Conservation (phyloP, 2,329 filamentous ascomycete genomes). For the Aspergillus texensis region DNA sequence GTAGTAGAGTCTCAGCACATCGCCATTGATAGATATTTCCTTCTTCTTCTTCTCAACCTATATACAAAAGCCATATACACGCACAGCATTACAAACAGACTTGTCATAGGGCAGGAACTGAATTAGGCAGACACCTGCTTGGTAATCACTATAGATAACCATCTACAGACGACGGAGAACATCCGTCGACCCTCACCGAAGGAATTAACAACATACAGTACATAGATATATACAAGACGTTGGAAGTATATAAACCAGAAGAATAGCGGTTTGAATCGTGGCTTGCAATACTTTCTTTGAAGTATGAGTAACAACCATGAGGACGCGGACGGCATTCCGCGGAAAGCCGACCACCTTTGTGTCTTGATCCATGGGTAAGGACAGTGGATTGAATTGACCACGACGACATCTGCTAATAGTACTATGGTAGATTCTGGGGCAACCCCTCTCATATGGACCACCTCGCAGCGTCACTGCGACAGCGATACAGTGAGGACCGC, state of each 20-base stretch:
- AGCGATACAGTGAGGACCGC: conserved; percentile 52
- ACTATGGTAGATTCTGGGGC: conserved; percentile 57
- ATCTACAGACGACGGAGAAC: background rate
- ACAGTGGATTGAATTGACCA: background rate
- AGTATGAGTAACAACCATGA: conserved; percentile 12
- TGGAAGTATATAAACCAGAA: background rate
- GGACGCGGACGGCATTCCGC: conserved; percentile 2
- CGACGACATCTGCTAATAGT: conserved; percentile 1
- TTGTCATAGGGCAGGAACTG: background rate
- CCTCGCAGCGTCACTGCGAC: conserved; percentile 54
- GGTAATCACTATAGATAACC: background rate
- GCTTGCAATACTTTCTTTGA: background rate
- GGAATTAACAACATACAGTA: background rate
- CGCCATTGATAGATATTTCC: background rate
- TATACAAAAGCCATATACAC: background rate
- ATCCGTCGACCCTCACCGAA: background rate
- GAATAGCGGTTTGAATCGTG: background rate
- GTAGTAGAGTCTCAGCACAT: background rate
- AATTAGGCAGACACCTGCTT: background rate
- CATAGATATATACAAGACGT: background rate
- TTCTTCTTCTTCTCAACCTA: background rate
- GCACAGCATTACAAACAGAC: background rate
- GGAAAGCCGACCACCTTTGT: conserved; percentile 56
- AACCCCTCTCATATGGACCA: conserved; percentile 61
- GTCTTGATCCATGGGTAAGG: conserved; percentile 65